phyloP scores from a whole-genome alignment of 768 basidiomycete genomes.

The Psilocybe subaeruginosa region DNA sequence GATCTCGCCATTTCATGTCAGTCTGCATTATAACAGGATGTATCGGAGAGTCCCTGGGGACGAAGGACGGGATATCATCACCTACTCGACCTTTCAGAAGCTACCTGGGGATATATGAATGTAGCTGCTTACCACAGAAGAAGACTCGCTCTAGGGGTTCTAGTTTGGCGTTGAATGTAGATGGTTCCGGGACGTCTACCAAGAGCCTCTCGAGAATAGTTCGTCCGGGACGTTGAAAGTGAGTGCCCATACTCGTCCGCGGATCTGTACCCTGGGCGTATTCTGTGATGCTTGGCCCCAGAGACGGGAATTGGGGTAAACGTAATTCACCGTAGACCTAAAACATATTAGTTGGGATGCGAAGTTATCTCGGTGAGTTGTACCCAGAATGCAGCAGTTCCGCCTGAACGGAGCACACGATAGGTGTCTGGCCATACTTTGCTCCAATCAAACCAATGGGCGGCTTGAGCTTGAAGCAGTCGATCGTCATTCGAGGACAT shows the following conservation, averaged over 20 bases:
- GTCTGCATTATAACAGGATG: conserved; percentile 59
- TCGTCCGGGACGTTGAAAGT: conserved; percentile 84
- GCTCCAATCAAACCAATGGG: conserved; percentile 82
- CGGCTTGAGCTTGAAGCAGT: conserved; percentile 58
- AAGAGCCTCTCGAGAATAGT: conserved; percentile 74
- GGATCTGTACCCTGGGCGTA: conserved; percentile 67
- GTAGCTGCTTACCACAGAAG: conserved; percentile 52
- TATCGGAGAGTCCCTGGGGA: conserved; percentile 25
- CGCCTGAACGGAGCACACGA: conserved; percentile 60
- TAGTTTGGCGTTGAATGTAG: conserved; percentile 31
- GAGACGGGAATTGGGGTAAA: conserved; percentile 59
- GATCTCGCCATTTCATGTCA: conserved; percentile 63
- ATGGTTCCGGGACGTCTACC: conserved; percentile 65
- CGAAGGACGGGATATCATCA: conserved; percentile 40
- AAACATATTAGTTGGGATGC: not conserved
- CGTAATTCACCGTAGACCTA: conserved; percentile 75
- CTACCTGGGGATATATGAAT: not conserved
- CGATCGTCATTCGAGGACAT: not conserved
- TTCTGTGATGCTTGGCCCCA: conserved; percentile 59
- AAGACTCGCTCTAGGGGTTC: conserved; percentile 53
- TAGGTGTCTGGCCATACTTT: conserved; percentile 71
- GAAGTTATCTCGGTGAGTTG: conserved; percentile 17
- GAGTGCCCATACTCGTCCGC: conserved; percentile 59
- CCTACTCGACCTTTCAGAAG: conserved; percentile 26
- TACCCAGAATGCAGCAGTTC: conserved; percentile 78